phyloP scores from a whole-genome alignment of 1,284 basidiomycete species.

The Papiliotrema laurentii region DNA sequence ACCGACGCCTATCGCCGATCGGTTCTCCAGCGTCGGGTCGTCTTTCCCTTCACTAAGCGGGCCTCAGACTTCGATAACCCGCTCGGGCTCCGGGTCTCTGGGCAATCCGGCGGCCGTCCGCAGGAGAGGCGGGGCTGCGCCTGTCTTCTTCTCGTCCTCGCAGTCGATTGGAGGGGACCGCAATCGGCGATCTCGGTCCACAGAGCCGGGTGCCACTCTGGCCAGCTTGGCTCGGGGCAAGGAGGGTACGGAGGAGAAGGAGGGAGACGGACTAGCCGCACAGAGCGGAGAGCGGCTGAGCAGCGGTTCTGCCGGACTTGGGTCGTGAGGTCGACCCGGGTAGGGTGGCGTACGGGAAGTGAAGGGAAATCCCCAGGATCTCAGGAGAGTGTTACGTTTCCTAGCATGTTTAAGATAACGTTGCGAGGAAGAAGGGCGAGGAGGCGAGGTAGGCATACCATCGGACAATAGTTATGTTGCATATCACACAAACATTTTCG shows the following conservation, averaged over 20 bases:
- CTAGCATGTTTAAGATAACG: too few species aligned
- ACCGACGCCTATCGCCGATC: slow-evolving; percentile 46
- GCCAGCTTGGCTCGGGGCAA: slow-evolving; percentile 3
- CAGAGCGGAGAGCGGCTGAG: slow-evolving; percentile 15
- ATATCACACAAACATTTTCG: too few species aligned
- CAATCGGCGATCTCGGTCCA: not conserved
- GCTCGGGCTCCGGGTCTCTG: slow-evolving; percentile 3
- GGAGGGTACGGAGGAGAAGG: slow-evolving; percentile 24
- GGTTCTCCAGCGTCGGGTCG: slow-evolving; percentile 28
- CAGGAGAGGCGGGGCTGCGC: slow-evolving; percentile 26
- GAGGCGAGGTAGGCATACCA: too few species aligned
- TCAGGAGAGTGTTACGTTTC: too few species aligned
- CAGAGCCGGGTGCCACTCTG: slow-evolving; percentile 11
- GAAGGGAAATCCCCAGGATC: not conserved
- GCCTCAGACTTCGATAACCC: slow-evolving; percentile 11
- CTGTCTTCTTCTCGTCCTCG: slow-evolving; percentile 37
- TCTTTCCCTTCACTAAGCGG: slow-evolving; percentile 19
- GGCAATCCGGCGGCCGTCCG: slow-evolving; percentile 24
- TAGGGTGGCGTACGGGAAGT: slow-evolving; percentile 9
- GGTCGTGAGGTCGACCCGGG: slow-evolving; percentile 2
- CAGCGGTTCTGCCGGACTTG: slow-evolving; percentile 30
- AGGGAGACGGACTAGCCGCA: slow-evolving; percentile 1
- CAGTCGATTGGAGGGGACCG: slow-evolving; percentile 3
- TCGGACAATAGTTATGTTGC: too few species aligned
- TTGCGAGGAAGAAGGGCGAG: too few species aligned